Base-by-base conservation (phyloP, 768 basidiomycete genomes). In the Omphalotus guepiniiformis region DNA sequence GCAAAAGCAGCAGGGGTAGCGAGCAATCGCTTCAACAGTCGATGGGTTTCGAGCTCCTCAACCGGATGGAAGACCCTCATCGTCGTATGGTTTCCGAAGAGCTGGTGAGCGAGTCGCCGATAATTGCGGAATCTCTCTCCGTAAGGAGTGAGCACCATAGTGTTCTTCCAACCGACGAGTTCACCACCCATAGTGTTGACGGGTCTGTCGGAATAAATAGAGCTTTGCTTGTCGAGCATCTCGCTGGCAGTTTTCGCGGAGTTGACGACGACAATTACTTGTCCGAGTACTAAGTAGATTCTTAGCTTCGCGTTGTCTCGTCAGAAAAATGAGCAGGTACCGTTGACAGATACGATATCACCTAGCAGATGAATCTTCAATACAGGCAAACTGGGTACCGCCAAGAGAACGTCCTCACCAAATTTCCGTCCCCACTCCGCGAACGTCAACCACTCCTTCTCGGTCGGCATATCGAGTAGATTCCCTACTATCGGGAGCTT, bases 121-220 rank as follows among this genome's bases (percentile, higher is more conserved):
- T 63, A 67, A 39, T 55, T 64, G 29, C 69, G 69, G 53, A 72
- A 70, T 18, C 69, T 67, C 8, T 65, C 62, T 15, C 68, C 69
- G 45, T 72, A 72, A 3, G 65, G 64, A 23, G 64, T 29, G 35
- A 42, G 45, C 11, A 49, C 30, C 32, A 50, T 36, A 5, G 48
- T 42, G 19, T 40, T 16, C 16, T 53, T 29, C 25, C 30, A 22
- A 32, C 50, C 39, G 42, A 51, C 53, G 21, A 58, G 35, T 35
- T 58, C 54, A 18, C 56, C 54, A 15, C 49, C 41, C 56, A 58
- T 58, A 9, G 52, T 50, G 23, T 50, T 49, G 3, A 48, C 38
- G 1, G 71, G 71, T 21, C 71, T 64, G 54, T 73, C 72, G 16
- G 72, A 74, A 49, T 74, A 73, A 25, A 62, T 56, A 32, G 63